Evolutionary conservation across 257 asterid species (phyloP), one percentile per base, ranked within the genome.

Genomic region (Solanum sparsipilum): DNA sequence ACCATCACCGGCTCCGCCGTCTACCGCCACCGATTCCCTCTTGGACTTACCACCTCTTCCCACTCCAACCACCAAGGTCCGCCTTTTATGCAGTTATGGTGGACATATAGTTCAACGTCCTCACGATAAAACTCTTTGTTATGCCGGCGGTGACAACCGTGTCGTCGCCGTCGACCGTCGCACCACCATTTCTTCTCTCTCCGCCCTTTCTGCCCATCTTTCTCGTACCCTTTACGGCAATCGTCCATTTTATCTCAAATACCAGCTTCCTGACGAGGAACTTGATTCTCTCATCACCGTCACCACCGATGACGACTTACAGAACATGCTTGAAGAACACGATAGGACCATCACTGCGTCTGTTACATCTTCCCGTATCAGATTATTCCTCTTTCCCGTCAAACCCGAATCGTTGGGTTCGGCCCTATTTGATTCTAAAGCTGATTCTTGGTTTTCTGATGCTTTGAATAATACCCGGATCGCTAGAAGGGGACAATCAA

Each of bases 1-100:
- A 86, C 90, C 92, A 36, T 76, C 79, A 4, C 88, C 93, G 86
- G 92, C 93, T 15, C 92, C 83, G 27, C 83, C 94, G 73, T 85
- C 92, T 87, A 13, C 91, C 88, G 2, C 90, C 73, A 36, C 88
- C 3, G 82, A 68, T n/a, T 85, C 87, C 20, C 60, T 85, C 81
- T 20, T 85, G 18, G 87, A 85, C 67, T 32, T 41, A 15, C 87
- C 76, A 16, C 82, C 91, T 23, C 88, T 18, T 73, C 93, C 96
- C 75, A 72, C 90, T 20, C 46, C 89, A 67, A 87, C 93, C 67
- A 68, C 91, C 36, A 96, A 94, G 83, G 91, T 95, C 91, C 98
- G 98, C 5, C 92, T 96, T n/a, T 93, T 96, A 98, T 95, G 98
- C 91, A 96, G 99, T 94, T 94, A 94, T 87, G 96, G 96, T 83